phyloP scores from a whole-genome alignment of 345 rosid genomes.

The Luvunga scandens region DNA sequence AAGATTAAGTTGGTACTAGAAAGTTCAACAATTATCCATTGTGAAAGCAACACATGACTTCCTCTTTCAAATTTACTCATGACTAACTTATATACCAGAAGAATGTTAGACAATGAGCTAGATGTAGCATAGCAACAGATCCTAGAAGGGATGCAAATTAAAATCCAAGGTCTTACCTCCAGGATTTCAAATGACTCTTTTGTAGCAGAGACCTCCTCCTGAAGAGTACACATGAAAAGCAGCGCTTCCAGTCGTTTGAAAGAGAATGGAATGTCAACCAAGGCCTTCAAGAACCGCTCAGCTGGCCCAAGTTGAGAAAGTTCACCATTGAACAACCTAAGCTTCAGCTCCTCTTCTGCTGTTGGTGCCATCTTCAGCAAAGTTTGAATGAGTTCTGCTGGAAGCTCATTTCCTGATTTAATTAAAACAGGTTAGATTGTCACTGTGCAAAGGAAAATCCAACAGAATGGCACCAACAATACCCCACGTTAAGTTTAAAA shows the following conservation, averaged over 20 bases:
- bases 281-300: constrained; percentile 84
- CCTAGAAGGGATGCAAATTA: constrained; percentile 12
- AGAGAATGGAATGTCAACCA: constrained; percentile 84
- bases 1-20: background rate
- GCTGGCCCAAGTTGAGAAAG: constrained; percentile 85
- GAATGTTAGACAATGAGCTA: background rate
- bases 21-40: background rate
- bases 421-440: constrained; percentile 26
- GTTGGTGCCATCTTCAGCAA: constrained; percentile 95
- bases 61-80: background rate
- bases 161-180: constrained; percentile 51
- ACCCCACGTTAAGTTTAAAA: background rate
- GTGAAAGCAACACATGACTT: background rate
- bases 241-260: constrained; percentile 83
- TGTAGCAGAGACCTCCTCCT: constrained; percentile 65
- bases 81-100: background rate
- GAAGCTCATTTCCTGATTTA: constrained; percentile 88
- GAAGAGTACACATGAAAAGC: constrained; percentile 78
- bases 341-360: constrained; percentile 92
- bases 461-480: constrained; percentile 8
- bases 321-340: constrained; percentile 76
- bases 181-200: constrained; percentile 75
- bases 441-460: constrained; percentile 3
- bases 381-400: constrained; percentile 74
- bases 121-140: constrained; percentile 6